These are phyloP conservation scores for Pestalotiopsis sp. DNA, from an alignment of 2,329 filamentous ascomycete genomes.

Conservation along the genomic window DNA sequence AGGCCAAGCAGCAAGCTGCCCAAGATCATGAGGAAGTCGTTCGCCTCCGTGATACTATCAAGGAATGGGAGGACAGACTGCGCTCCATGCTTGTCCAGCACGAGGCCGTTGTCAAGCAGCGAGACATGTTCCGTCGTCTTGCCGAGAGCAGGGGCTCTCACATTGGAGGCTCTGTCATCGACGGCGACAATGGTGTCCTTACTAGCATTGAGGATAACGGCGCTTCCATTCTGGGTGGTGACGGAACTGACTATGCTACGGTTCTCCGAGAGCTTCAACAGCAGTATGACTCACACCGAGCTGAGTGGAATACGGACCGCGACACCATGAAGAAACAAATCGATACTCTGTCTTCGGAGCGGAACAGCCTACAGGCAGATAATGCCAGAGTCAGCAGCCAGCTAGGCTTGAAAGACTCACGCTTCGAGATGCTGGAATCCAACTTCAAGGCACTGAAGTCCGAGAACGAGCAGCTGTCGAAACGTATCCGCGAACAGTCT, in stretches of 20 bases:
- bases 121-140: conserved; percentile 97
- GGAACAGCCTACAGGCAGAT: conserved; percentile 80
- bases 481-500: conserved; percentile 74
- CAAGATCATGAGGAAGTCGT: conserved; percentile 74
- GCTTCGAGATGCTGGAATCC: conserved; percentile 85
- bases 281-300: conserved; percentile 87
- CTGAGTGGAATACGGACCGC: conserved; percentile 81
- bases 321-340: conserved; percentile 83
- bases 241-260: conserved; percentile 67
- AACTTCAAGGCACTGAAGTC: conserved; percentile 83
- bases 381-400: conserved; percentile 81
- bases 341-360: conserved; percentile 79
- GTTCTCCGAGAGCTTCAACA: conserved; percentile 85
- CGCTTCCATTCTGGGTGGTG: conserved; percentile 57
- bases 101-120: conserved; percentile 92
- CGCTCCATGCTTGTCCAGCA: conserved; percentile 80
- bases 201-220: conserved; percentile 63
- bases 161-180: conserved; percentile 70
- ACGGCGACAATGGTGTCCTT: conserved; percentile 59
- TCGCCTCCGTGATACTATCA: conserved; percentile 70
- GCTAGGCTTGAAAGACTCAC: conserved; percentile 77
- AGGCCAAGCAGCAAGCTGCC: conserved; percentile 63
- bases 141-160: conserved; percentile 70
- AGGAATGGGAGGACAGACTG: conserved; percentile 81
- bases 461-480: conserved; percentile 86